Conservation (phyloP, 352 stramenopile genomes). For the Phytophthora pini region DNA sequence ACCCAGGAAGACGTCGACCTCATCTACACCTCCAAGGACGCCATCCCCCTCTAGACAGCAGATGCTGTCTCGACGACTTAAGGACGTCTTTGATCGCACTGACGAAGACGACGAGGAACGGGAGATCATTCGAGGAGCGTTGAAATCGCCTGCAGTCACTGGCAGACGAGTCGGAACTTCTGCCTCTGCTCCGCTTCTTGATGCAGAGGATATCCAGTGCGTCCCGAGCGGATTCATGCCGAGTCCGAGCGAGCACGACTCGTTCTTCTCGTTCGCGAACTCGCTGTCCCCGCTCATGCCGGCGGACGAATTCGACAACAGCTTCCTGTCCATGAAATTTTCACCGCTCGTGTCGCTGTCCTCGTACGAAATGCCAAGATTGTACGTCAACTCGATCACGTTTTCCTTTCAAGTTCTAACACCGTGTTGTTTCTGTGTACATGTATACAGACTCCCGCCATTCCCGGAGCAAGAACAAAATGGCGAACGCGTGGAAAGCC, state of each 20-base stretch:
- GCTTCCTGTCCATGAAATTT: conserved; percentile 62
- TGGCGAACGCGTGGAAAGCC: conserved; percentile 10
- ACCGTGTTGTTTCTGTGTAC: not conserved
- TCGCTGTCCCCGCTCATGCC: conserved; percentile 72
- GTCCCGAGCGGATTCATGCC: conserved; percentile 43
- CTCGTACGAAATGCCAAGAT: conserved; percentile 63
- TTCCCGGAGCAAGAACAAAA: conserved; percentile 51
- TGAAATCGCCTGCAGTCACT: conserved; percentile 14
- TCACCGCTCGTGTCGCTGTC: conserved; percentile 64
- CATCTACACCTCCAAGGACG: conserved; percentile 12
- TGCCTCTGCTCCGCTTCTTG: conserved; percentile 19
- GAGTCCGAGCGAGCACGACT: conserved; percentile 65
- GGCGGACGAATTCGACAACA: conserved; percentile 66
- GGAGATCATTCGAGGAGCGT: conserved; percentile 7
- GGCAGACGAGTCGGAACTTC: conserved; percentile 4
- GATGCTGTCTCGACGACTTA: conserved; percentile 41
- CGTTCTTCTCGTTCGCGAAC: conserved; percentile 84
- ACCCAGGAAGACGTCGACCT: conserved; percentile 12
- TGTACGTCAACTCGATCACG: conserved; percentile 47
- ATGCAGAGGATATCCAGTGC: conserved; percentile 46
- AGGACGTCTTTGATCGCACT: conserved; percentile 45
- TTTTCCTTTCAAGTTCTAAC: not conserved
- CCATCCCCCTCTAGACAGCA: conserved; percentile 41
- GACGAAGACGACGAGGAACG: conserved; percentile 21
- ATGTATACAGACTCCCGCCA: conserved; percentile 55